phyloP scores from a whole-genome alignment of 805 yeast genomes.

The Hanseniaspora valbyensis region DNA sequence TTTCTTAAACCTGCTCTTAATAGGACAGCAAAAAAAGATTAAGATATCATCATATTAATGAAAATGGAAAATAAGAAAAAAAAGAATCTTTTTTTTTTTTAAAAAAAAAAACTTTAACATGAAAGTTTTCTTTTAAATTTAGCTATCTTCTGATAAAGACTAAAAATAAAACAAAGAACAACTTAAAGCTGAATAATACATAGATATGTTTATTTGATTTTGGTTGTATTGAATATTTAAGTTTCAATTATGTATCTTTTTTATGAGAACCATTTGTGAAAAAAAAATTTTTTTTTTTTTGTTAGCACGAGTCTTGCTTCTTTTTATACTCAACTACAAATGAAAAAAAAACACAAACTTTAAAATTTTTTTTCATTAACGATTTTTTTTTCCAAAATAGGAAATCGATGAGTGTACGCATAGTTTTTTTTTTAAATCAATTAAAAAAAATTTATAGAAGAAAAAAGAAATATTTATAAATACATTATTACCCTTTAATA shows the following conservation, averaged over 20 bases:
- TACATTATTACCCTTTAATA: too few species aligned
- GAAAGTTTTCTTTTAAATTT: neutral
- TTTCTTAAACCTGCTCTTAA: constrained; percentile 16
- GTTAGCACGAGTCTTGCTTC: too few species aligned
- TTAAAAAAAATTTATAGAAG: neutral
- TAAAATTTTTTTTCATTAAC: constrained; percentile 16
- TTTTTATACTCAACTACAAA: too few species aligned
- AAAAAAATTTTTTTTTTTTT: too few species aligned
- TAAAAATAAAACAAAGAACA: neutral
- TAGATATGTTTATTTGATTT: too few species aligned
- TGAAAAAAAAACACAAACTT: too few species aligned
- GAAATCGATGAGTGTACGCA: neutral
- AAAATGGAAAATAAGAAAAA: neutral
- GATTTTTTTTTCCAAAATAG: constrained; percentile 19
- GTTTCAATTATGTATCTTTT: too few species aligned
- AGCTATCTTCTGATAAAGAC: neutral
- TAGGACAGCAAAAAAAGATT: constrained; percentile 21
- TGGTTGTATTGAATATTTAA: too few species aligned
- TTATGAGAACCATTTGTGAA: too few species aligned
- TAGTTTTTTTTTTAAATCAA: neutral
- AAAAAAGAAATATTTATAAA: neutral
- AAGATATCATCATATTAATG: constrained; percentile 25
- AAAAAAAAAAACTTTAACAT: too few species aligned
- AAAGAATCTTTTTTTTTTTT: neutral
- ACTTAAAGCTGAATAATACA: too few species aligned